Evolutionary conservation across 306 rosid genomes (phyloP).

Genomic region (Acacia melanoxylon): DNA sequence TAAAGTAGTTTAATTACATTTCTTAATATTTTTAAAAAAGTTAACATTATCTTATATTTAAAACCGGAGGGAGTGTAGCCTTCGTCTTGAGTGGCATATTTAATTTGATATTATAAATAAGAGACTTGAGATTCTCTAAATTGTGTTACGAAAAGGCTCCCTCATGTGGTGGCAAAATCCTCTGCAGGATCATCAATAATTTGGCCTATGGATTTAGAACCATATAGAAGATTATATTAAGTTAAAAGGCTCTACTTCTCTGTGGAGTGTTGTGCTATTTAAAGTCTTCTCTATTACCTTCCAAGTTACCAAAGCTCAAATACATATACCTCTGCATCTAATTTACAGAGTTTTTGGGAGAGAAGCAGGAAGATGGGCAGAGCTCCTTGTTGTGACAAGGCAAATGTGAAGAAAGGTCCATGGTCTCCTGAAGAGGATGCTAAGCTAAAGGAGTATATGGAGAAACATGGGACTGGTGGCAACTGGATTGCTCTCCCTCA

Average conservation of each 20-base stretch:
- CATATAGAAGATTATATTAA: constrained; percentile 26
- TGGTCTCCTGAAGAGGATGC: constrained; percentile 86
- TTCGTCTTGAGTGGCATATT: constrained; percentile 30
- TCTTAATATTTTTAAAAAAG: too few species aligned
- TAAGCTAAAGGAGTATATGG: constrained; percentile 57
- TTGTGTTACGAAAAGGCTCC: constrained; percentile 18
- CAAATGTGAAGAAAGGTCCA: constrained; percentile 79
- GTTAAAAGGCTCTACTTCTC: constrained; percentile 26
- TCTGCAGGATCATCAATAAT: constrained; percentile 26
- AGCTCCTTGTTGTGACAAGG: constrained; percentile 83
- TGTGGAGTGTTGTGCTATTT: constrained; percentile 32
- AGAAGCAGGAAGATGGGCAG: constrained; percentile 54
- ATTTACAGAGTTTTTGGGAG: not conserved
- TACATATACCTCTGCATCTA: not conserved
- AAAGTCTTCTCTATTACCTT: constrained; percentile 25
- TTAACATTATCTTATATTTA: too few species aligned
- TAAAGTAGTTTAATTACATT: too few species aligned
- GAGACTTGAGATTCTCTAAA: constrained; percentile 33
- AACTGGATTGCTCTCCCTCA: constrained; percentile 84
- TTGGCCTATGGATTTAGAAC: constrained; percentile 2
- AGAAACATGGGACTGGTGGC: constrained; percentile 68
- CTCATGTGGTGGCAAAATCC: constrained; percentile 33
- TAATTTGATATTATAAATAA: not conserved
- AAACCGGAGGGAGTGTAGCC: too few species aligned
- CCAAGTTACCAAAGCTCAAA: not conserved